Conservation (phyloP, 2,329 filamentous ascomycete genomes). For the Aspergillus latus region DNA sequence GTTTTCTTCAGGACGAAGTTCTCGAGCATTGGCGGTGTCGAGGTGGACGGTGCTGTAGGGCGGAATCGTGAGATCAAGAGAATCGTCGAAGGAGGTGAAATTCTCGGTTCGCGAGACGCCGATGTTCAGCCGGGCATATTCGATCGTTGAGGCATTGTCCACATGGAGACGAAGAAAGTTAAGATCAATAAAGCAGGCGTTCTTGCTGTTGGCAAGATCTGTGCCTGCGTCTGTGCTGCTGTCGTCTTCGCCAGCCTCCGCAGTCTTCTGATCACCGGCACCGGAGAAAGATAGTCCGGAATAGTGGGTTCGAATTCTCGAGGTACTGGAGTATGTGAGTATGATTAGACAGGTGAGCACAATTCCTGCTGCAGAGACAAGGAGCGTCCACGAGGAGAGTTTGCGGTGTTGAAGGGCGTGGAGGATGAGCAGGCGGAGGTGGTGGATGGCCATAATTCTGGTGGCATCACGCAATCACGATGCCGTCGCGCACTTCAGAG, state of each 20-base stretch:
- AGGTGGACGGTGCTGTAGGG: constrained; percentile 19
- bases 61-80: constrained; percentile 16
- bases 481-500: not conserved
- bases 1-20: constrained; percentile 15
- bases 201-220: not conserved
- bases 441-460: constrained; percentile 14
- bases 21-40: constrained; percentile 24
- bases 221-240: not conserved
- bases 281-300: not conserved
- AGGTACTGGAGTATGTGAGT: constrained; percentile 11
- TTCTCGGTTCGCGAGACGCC: constrained; percentile 19
- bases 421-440: constrained; percentile 13
- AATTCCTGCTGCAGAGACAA: constrained; percentile 10
- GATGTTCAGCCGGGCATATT: constrained; percentile 23
- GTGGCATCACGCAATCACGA: constrained; percentile 13
- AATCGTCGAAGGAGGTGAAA: constrained; percentile 19
- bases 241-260: not conserved
- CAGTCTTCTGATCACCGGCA: not conserved
- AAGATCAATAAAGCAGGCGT: constrained; percentile 21
- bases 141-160: constrained; percentile 15
- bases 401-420: constrained; percentile 16
- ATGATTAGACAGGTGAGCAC: constrained; percentile 12
- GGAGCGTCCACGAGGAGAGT: constrained; percentile 8
- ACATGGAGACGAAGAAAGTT: constrained; percentile 17
- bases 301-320: not conserved